A percentile compares a stretch with the other conserved stretches of the same genome.
Conservation (phyloP, 2,329 filamentous ascomycete genomes). For the Arthrobotrys megalospora region DNA sequence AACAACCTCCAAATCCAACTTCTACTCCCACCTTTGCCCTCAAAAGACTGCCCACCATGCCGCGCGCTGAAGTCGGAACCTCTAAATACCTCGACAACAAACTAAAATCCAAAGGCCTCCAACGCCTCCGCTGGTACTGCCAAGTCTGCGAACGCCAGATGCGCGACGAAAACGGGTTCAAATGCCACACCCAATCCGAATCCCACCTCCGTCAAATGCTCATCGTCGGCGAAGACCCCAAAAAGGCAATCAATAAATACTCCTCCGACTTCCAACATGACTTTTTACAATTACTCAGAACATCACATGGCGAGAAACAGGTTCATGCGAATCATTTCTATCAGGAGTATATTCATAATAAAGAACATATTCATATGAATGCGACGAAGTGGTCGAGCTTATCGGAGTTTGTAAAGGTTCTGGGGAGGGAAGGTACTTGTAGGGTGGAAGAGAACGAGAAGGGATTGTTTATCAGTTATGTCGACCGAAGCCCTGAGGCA, state of each 20-base stretch:
- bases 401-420: slow-evolving; percentile 88
- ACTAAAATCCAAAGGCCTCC: slow-evolving; percentile 82
- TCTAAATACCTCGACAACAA: slow-evolving; percentile 93
- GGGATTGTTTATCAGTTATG: slow-evolving; percentile 88
- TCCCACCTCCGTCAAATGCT: slow-evolving; percentile 92
- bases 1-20: background rate
- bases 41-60: slow-evolving; percentile 75
- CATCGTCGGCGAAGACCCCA: slow-evolving; percentile 86
- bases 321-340: slow-evolving; percentile 94
- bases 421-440: slow-evolving; percentile 89
- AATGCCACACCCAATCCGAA: slow-evolving; percentile 88
- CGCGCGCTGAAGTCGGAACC: slow-evolving; percentile 89
- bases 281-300: slow-evolving; percentile 82
- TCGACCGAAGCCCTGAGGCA: slow-evolving; percentile 91
- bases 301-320: slow-evolving; percentile 90
- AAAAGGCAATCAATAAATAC: slow-evolving; percentile 86
- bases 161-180: slow-evolving; percentile 91
- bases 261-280: slow-evolving; percentile 84
- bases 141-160: slow-evolving; percentile 81
- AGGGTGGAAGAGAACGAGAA: slow-evolving; percentile 91
- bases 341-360: slow-evolving; percentile 90
- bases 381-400: slow-evolving; percentile 88
- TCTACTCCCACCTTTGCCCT: background rate
- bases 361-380: slow-evolving; percentile 94
- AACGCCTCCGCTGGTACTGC: slow-evolving; percentile 93